Evolutionary conservation across 805 yeast genomes (phyloP).

Genomic region (Ogataea degrootiae): DNA sequence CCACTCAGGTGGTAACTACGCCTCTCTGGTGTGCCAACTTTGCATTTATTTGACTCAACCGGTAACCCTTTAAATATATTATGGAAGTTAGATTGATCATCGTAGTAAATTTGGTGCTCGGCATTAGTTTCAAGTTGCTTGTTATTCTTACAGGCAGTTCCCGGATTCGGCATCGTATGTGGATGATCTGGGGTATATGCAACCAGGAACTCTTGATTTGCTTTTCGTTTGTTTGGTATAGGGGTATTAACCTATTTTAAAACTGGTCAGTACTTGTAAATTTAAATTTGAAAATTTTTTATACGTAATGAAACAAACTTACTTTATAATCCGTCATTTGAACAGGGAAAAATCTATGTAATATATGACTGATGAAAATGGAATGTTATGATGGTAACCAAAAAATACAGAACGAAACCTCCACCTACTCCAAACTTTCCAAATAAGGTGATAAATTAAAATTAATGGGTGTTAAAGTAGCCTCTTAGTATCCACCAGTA

Average conservation of each 20-base stretch:
- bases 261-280: not conserved
- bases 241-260: conserved; percentile 15
- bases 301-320: not conserved
- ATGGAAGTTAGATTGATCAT: not conserved
- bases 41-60: too few species aligned
- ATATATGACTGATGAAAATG: not conserved
- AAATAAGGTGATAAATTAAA: too few species aligned
- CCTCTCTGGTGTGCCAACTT: too few species aligned
- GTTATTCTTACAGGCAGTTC: conserved; percentile 2
- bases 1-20: too few species aligned
- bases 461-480: too few species aligned
- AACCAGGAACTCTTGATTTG: conserved; percentile 14
- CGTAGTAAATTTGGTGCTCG: not conserved
- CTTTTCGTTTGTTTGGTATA: conserved; percentile 15
- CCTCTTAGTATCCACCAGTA: too few species aligned
- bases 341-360: not conserved
- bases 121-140: not conserved
- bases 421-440: too few species aligned
- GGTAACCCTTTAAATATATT: not conserved
- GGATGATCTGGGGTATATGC: conserved; percentile 18
- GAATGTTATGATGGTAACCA: too few species aligned
- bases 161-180: conserved; percentile 16
- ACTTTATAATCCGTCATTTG: conserved; percentile 1
- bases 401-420: too few species aligned
- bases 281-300: not conserved